Percentiles rank a stretch among this genome's conserved stretches.
Conservation (phyloP, 2,329 filamentous ascomycete species). For the Aspergillus costaricaensis region DNA sequence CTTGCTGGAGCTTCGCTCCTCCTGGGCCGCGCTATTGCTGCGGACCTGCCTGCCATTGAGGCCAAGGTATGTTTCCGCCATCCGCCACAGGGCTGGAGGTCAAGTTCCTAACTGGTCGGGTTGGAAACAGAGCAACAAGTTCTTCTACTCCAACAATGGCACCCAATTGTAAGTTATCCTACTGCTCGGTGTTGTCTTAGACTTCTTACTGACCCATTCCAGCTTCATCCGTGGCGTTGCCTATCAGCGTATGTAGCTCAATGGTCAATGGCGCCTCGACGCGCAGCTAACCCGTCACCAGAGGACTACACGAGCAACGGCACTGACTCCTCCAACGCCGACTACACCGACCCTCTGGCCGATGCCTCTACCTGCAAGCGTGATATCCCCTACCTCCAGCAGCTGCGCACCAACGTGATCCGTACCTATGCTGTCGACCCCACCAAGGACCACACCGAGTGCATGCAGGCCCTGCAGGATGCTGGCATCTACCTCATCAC, state of each 20-base stretch:
- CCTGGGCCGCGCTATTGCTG: slow-evolving; percentile 54
- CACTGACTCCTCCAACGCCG: slow-evolving; percentile 35
- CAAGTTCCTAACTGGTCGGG: slow-evolving; percentile 6
- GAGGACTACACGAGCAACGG: slow-evolving; percentile 53
- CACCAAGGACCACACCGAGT: slow-evolving; percentile 71
- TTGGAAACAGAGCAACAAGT: slow-evolving; percentile 67
- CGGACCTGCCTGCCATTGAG: slow-evolving; percentile 58
- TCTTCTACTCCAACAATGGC: slow-evolving; percentile 84
- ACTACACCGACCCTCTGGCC: slow-evolving; percentile 80
- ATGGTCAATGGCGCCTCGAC: not conserved
- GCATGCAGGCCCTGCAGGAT: slow-evolving; percentile 79
- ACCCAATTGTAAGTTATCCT: slow-evolving; percentile 63
- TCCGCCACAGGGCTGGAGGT: slow-evolving; percentile 4
- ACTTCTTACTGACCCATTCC: not conserved
- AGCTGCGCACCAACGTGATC: slow-evolving; percentile 86
- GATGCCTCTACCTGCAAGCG: slow-evolving; percentile 72
- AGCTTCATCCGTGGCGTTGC: slow-evolving; percentile 89
- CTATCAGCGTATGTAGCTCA: slow-evolving; percentile 68
- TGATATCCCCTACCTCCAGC: slow-evolving; percentile 77
- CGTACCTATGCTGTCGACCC: slow-evolving; percentile 94
- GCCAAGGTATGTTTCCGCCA: slow-evolving; percentile 59
- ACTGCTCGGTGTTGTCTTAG: not conserved
- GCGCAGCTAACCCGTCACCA: slow-evolving; percentile 40
- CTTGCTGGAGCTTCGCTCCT: slow-evolving; percentile 58
- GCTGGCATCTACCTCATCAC: slow-evolving; percentile 94